These are phyloP conservation scores for Astrocystis sublimbata DNA, from an alignment of 495 filamentous ascomycete genomes.

Conservation along the genomic window DNA sequence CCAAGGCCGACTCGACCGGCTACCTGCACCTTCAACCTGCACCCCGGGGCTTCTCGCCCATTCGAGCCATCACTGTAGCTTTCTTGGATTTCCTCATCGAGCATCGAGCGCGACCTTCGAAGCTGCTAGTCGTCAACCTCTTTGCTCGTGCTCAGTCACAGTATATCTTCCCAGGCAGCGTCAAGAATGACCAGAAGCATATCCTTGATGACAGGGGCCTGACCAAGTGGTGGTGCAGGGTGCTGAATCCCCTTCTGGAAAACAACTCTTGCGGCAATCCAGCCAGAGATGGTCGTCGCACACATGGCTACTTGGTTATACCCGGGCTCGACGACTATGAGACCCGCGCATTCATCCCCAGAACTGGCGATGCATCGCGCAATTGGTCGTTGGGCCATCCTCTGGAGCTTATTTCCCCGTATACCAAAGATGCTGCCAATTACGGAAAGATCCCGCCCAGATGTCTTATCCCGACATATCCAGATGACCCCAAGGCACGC, in stretches of 20 bases:
- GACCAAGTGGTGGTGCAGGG: slow-evolving; percentile 93
- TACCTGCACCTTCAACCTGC: slow-evolving; percentile 68
- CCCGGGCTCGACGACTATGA: slow-evolving; percentile 81
- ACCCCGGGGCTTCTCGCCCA: slow-evolving; percentile 63
- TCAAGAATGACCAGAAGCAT: slow-evolving; percentile 83
- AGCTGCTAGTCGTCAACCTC: slow-evolving; percentile 78
- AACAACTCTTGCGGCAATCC: slow-evolving; percentile 30
- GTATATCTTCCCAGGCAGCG: slow-evolving; percentile 91
- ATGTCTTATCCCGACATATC: slow-evolving; percentile 85
- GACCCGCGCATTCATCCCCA: slow-evolving; percentile 60
- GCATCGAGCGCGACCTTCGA: slow-evolving; percentile 63
- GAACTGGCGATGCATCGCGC: slow-evolving; percentile 42
- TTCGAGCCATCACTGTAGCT: slow-evolving; percentile 67
- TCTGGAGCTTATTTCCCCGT: slow-evolving; percentile 63
- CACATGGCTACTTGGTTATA: slow-evolving; percentile 78
- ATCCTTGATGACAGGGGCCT: slow-evolving; percentile 88
- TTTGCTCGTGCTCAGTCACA: slow-evolving; percentile 92
- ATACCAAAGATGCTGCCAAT: slow-evolving; percentile 54
- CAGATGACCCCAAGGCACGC: slow-evolving; percentile 93
- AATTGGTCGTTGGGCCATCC: slow-evolving; percentile 60
- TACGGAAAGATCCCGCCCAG: slow-evolving; percentile 62
- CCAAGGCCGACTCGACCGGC: slow-evolving; percentile 96
- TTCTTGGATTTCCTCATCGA: slow-evolving; percentile 76
- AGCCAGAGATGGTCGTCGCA: slow-evolving; percentile 33
- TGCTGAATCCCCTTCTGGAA: slow-evolving; percentile 73